phyloP scores from a whole-genome alignment of 2,329 filamentous ascomycete species.

The Acephala macrosclerotiorum region DNA sequence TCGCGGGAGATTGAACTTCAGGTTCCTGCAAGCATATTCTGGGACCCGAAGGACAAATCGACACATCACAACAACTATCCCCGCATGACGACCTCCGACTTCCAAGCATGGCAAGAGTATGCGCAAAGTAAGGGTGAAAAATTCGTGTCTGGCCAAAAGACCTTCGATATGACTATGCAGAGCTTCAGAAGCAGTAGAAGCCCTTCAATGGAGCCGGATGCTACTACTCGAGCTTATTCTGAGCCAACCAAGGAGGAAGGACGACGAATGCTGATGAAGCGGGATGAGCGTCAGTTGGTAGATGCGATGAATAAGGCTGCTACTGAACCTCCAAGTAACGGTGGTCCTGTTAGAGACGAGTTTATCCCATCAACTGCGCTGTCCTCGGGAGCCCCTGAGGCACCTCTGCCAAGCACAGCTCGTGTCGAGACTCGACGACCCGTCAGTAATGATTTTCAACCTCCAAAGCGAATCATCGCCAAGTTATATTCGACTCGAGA shows the following conservation, averaged over 20 bases:
- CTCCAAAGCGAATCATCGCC: slow-evolving; percentile 60
- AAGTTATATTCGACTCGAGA: slow-evolving; percentile 69
- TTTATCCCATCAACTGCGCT: slow-evolving; percentile 25
- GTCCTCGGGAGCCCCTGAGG: slow-evolving; percentile 16
- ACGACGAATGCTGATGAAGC: slow-evolving; percentile 37
- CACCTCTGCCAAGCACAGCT: slow-evolving; percentile 10
- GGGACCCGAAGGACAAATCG: slow-evolving; percentile 58
- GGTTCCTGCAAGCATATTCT: slow-evolving; percentile 63
- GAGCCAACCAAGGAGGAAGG: slow-evolving; percentile 38
- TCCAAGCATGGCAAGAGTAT: slow-evolving; percentile 61
- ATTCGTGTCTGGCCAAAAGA: slow-evolving; percentile 62
- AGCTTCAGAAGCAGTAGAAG: slow-evolving; percentile 40
- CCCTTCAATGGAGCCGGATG: slow-evolving; percentile 37
- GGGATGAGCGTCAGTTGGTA: slow-evolving; percentile 40
- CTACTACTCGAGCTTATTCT: slow-evolving; percentile 33
- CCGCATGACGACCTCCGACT: slow-evolving; percentile 67
- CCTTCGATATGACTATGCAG: slow-evolving; percentile 40
- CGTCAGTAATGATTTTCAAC: slow-evolving; percentile 38
- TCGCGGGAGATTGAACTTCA: slow-evolving; percentile 65
- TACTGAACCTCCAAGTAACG: not conserved
- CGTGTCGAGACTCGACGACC: slow-evolving; percentile 20
- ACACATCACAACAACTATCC: slow-evolving; percentile 70
- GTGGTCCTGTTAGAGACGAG: slow-evolving; percentile 14
- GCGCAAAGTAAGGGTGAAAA: slow-evolving; percentile 58
- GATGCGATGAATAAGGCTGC: slow-evolving; percentile 14